Evolutionary conservation across 192 early-diverging fungal genomes (phyloP).

Genomic region (Backusella circina): DNA sequence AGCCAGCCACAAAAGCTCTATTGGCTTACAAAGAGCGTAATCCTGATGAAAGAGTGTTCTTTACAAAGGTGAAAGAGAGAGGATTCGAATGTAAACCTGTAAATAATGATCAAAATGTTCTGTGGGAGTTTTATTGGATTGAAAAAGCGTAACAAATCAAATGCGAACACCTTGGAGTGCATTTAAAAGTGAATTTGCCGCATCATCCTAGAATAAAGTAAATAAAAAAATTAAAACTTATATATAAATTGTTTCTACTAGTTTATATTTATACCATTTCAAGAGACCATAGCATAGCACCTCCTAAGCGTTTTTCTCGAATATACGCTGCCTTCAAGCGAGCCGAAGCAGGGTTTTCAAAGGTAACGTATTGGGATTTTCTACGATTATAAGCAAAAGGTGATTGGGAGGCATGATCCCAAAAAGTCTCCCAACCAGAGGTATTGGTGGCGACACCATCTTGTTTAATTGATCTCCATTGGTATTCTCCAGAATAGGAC

Average conservation of each 20-base stretch:
- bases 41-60: slow-evolving; percentile 27
- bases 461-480: slow-evolving; percentile 23
- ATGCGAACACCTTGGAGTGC: not conserved
- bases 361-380: slow-evolving; percentile 61
- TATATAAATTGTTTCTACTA: not conserved
- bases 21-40: slow-evolving; percentile 30
- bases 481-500: slow-evolving; percentile 27
- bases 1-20: slow-evolving; percentile 5
- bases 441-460: slow-evolving; percentile 1
- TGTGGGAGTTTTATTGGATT: slow-evolving; percentile 24
- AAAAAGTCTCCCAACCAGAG: slow-evolving; percentile 55
- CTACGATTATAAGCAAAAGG: slow-evolving; percentile 61
- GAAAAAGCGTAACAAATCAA: not conserved
- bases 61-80: slow-evolving; percentile 10
- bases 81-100: not conserved
- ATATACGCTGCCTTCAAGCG: slow-evolving; percentile 56
- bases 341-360: slow-evolving; percentile 57
- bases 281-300: slow-evolving; percentile 60
- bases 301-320: slow-evolving; percentile 45
- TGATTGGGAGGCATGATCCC: slow-evolving; percentile 68
- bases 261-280: slow-evolving; percentile 20
- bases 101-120: not conserved
- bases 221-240: not conserved
- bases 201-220: not conserved
- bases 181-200: not conserved